Conservation (phyloP, 108 stramenopile genomes). For the Parmales sp. region DNA sequence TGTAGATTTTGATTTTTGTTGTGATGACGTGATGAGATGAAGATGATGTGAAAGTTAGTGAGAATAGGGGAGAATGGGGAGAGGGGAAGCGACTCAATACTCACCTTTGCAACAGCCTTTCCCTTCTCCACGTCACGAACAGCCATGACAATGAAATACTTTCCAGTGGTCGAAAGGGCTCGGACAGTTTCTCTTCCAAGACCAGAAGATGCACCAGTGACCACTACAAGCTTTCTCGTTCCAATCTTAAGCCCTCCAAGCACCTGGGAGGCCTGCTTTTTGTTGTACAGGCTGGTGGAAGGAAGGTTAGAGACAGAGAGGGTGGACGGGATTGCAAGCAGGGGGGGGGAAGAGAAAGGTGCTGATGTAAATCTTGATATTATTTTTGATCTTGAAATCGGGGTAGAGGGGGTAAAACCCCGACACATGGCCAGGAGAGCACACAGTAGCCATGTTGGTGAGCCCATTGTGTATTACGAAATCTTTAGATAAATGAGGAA, state of each 20-base stretch:
- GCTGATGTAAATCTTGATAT: too few relatives aligned
- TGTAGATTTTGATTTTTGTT: too few relatives aligned
- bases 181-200: conserved; percentile 69
- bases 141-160: conserved; percentile 87
- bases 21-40: too few relatives aligned
- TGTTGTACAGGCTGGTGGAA: background rate
- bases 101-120: conserved; percentile 34
- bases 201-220: conserved; percentile 84
- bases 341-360: background rate
- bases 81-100: too few relatives aligned
- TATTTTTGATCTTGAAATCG: too few relatives aligned
- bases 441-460: too few relatives aligned
- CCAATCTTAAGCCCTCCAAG: conserved; percentile 76
- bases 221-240: conserved; percentile 60
- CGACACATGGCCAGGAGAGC: too few relatives aligned
- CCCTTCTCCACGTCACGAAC: conserved; percentile 77
- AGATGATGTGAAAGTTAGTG: too few relatives aligned
- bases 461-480: too few relatives aligned
- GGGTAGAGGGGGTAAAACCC: too few relatives aligned
- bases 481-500: too few relatives aligned
- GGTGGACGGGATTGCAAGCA: background rate
- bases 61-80: too few relatives aligned
- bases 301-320: background rate
- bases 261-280: conserved; percentile 64
- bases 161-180: conserved; percentile 66